Evolutionary conservation across 805 yeast genomes (phyloP).

Genomic region (Monosporozyma aquatica): DNA sequence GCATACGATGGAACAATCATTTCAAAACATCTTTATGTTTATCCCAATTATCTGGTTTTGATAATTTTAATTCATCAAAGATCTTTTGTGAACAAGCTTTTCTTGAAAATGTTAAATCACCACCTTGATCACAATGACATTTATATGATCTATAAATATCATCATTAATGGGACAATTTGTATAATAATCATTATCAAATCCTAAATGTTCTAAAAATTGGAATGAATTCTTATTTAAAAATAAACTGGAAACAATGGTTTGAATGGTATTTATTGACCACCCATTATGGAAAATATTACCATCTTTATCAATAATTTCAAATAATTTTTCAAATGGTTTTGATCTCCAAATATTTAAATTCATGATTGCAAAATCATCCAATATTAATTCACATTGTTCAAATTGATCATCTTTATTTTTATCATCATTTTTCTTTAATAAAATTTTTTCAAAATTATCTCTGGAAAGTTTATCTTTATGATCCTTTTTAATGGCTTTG

Average conservation of each 20-base stretch:
- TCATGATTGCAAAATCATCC: slow-evolving; percentile 17
- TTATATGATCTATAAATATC: slow-evolving; percentile 43
- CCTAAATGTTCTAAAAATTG: slow-evolving; percentile 72
- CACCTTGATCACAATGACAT: slow-evolving; percentile 65
- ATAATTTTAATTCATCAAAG: slow-evolving; percentile 39
- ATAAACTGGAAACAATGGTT: slow-evolving; percentile 64
- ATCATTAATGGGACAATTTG: slow-evolving; percentile 58
- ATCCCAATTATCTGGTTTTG: slow-evolving; percentile 58
- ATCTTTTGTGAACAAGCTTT: slow-evolving; percentile 56
- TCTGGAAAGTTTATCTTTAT: slow-evolving; percentile 47
- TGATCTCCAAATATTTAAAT: slow-evolving; percentile 58
- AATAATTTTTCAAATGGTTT: slow-evolving; percentile 57
- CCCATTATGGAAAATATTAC: slow-evolving; percentile 76
- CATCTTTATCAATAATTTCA: slow-evolving; percentile 51
- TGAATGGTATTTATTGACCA: slow-evolving; percentile 88
- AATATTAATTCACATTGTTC: neutral
- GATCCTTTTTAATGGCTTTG: slow-evolving; percentile 40
- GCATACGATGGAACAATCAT: too few species aligned
- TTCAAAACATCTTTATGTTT: slow-evolving; percentile 10
- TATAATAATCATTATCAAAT: slow-evolving; percentile 16
- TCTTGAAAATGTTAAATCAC: slow-evolving; percentile 58
- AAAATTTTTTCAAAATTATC: slow-evolving; percentile 59
- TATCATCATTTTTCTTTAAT: slow-evolving; percentile 50
- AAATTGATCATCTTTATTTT: slow-evolving; percentile 1
- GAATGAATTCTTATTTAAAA: slow-evolving; percentile 49